Conservation (phyloP, 768 basidiomycete species). For the Kwoniella heveanensis region DNA sequence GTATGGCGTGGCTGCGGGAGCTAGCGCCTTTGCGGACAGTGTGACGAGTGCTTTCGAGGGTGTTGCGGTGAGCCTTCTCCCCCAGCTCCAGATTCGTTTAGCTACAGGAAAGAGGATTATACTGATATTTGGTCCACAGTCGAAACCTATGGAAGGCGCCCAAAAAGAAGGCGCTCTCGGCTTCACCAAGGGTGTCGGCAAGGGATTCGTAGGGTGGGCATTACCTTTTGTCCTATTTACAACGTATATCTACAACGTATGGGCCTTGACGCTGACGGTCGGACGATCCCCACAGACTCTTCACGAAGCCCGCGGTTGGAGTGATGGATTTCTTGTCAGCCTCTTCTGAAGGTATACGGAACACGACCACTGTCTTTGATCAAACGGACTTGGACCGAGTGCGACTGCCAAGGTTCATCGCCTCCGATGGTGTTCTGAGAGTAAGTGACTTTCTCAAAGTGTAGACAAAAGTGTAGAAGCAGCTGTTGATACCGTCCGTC, state of each 20-base stretch:
- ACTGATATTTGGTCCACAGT: slow-evolving; percentile 59
- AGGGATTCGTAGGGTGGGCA: slow-evolving; percentile 78
- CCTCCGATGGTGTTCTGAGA: slow-evolving; percentile 81
- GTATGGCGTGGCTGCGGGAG: slow-evolving; percentile 95
- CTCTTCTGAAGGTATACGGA: slow-evolving; percentile 93
- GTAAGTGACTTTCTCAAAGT: slow-evolving; percentile 59
- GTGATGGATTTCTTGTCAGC: slow-evolving; percentile 95
- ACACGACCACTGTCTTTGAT: slow-evolving; percentile 98
- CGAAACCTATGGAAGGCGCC: slow-evolving; percentile 96
- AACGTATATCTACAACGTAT: no score
- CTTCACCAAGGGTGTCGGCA: slow-evolving; percentile 94
- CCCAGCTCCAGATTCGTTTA: slow-evolving; percentile 14
- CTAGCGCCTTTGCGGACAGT: slow-evolving; percentile 89
- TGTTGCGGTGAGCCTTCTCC: slow-evolving; percentile 66
- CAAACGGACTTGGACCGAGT: slow-evolving; percentile 83
- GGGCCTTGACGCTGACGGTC: neutral
- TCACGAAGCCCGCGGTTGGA: slow-evolving; percentile 96
- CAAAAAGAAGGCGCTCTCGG: slow-evolving; percentile 90
- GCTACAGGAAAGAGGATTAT: neutral
- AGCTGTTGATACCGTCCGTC: neutral
- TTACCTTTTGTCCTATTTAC: neutral
- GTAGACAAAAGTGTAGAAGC: no score
- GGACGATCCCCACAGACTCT: slow-evolving; percentile 62
- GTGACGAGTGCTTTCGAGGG: slow-evolving; percentile 96
- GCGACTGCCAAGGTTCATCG: slow-evolving; percentile 81